A percentile compares a stretch with the other conserved stretches of the same genome.
Conservation (phyloP, 2,329 filamentous ascomycete species). For the Scleromitrula shiraiana region DNA sequence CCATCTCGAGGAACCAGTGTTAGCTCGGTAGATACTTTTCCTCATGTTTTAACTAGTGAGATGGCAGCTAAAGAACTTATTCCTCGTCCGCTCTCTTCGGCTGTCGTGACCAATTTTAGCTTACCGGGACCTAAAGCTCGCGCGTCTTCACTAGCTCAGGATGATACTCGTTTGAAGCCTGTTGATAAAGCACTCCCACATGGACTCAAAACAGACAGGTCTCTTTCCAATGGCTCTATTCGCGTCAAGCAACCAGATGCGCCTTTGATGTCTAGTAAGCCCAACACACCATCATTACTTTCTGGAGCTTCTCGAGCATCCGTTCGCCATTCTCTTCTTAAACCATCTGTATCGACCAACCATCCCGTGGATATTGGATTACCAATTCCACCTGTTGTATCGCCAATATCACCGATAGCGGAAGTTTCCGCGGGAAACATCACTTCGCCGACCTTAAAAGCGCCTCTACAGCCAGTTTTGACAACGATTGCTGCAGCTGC, state of each 20-base stretch:
- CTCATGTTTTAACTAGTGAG: conserved; percentile 18
- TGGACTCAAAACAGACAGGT: neutral
- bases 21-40: conserved; percentile 19
- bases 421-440: neutral
- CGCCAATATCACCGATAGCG: conserved; percentile 2
- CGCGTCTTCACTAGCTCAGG: neutral
- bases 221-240: conserved; percentile 1
- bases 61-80: conserved; percentile 11
- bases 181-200: neutral
- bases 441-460: neutral
- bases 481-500: conserved; percentile 3
- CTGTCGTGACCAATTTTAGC: conserved; percentile 25
- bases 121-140: conserved; percentile 20
- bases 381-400: conserved; percentile 20
- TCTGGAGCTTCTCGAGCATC: conserved; percentile 22
- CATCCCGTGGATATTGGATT: conserved; percentile 19
- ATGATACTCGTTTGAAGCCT: neutral
- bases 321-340: conserved; percentile 23
- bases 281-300: conserved; percentile 19
- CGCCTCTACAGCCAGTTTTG: conserved; percentile 3
- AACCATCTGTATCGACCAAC: conserved; percentile 15
- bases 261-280: conserved; percentile 15
- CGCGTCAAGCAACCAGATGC: conserved; percentile 13
- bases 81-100: conserved; percentile 14
- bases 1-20: conserved; percentile 16